Evolutionary conservation across 2,329 filamentous ascomycete species (phyloP), one percentile per base, ranked within the genome.

Genomic region (Colletotrichum orbiculare): DNA sequence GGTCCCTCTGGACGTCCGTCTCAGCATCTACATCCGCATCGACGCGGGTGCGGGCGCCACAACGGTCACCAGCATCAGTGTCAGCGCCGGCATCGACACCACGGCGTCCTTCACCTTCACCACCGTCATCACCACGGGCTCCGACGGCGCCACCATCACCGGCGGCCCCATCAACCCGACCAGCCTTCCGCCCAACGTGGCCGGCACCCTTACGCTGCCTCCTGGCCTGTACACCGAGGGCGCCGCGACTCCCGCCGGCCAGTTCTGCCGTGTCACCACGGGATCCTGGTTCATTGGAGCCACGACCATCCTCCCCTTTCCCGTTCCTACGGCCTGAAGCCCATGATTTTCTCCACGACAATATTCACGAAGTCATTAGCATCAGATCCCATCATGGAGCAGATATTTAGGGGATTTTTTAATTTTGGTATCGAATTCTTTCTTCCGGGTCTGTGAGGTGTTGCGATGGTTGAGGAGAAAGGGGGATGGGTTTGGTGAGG

Each of bases 211-310:
- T 42, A 63, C 48, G 11, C 53, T 66, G n/a, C 46, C 58, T 13
- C 63, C 63, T 8, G 63, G 63, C 5, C 58, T 66, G 9, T 58
- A 63, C 47, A 66, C 63, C 39, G 54, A 41, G 12, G 60, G 60
- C 41, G 41, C 35, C 35, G 17, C 47, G 7, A 48, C 52, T 13
- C 58, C 59, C 25, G 45, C 48, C 7, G 52, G 58, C 45, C 42
- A 56, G 42, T 46, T 49, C 47, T 66, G 63, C 54, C 53, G 59
- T 13, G 43, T 63, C 53, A 56, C 49, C 12, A 63, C 58, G 38
- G 46, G 52, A 39, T 66, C 58, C 8, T 66, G 63, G 63, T 33
- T 50, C 42, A 35, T 63, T 4, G 63, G 63, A 2, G 8, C 50
- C 41, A 66, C 63, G 9, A 58, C 59, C 8, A 42, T 65, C 13